phyloP scores from a whole-genome alignment of 2,329 filamentous ascomycete species.

The Blumeriella jaapii region DNA sequence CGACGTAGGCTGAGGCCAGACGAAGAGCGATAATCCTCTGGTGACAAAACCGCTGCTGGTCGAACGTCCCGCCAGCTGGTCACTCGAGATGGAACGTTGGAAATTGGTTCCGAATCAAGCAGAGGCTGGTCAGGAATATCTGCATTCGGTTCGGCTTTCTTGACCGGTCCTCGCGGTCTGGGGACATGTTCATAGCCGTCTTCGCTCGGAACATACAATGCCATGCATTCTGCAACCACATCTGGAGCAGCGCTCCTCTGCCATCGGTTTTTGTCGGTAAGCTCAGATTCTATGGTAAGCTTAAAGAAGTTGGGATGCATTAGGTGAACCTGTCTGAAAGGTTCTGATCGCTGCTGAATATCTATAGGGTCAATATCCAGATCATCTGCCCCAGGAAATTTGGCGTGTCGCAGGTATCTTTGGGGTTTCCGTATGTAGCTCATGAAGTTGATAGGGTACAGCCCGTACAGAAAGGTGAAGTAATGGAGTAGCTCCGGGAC shows the following conservation, averaged over 20 bases:
- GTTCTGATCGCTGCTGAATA: slow-evolving; percentile 64
- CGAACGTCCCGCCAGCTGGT: slow-evolving; percentile 44
- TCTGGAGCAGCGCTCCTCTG: slow-evolving; percentile 70
- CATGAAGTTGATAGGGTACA: slow-evolving; percentile 80
- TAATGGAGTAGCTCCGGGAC: slow-evolving; percentile 62
- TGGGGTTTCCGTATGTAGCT: slow-evolving; percentile 76
- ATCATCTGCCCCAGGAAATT: slow-evolving; percentile 58
- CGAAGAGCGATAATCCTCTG: slow-evolving; percentile 30
- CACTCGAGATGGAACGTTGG: slow-evolving; percentile 22
- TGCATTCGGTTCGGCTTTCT: slow-evolving; percentile 15
- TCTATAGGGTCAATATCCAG: slow-evolving; percentile 69
- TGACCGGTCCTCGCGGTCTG: slow-evolving; percentile 10
- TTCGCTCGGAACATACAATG: slow-evolving; percentile 38
- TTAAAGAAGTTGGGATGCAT: slow-evolving; percentile 79
- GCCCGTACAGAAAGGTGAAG: slow-evolving; percentile 71
- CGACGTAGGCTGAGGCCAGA: slow-evolving; percentile 28
- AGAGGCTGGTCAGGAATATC: slow-evolving; percentile 24
- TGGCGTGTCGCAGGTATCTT: slow-evolving; percentile 62
- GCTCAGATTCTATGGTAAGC: slow-evolving; percentile 67
- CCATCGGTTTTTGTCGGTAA: slow-evolving; percentile 66
- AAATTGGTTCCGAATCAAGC: slow-evolving; percentile 17
- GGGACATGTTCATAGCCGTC: slow-evolving; percentile 10
- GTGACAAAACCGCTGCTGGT: slow-evolving; percentile 32
- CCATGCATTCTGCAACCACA: slow-evolving; percentile 69
- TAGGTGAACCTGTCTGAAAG: slow-evolving; percentile 60